Percentiles rank a stretch among this genome's conserved stretches.
These are phyloP conservation scores for Saccharomyces hybrid DNA, from an alignment of 1,139 yeast species.

Conservation along the genomic window DNA sequence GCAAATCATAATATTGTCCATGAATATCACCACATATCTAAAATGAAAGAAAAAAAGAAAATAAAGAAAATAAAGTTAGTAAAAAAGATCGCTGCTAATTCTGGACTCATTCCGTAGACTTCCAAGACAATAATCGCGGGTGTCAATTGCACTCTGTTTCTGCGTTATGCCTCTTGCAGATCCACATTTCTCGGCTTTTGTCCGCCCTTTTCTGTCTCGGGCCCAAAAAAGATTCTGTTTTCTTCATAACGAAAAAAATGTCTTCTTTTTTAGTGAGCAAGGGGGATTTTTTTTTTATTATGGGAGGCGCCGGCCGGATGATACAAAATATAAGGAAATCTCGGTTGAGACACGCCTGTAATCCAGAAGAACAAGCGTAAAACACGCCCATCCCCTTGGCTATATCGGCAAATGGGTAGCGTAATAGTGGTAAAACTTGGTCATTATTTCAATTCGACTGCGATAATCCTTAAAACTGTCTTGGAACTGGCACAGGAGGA, in stretches of 20 bases:
- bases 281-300: not conserved
- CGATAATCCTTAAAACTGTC: not conserved
- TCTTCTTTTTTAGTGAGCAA: not conserved
- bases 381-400: not conserved
- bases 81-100: not conserved
- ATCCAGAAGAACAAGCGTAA: not conserved
- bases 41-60: not conserved
- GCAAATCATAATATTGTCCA: constrained; percentile 91
- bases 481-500: not conserved
- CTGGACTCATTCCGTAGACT: not conserved
- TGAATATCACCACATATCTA: constrained; percentile 85
- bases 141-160: not conserved
- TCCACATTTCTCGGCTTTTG: not conserved
- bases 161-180: not conserved
- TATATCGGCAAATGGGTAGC: not conserved
- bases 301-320: constrained; percentile 1
- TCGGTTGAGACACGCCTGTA: not conserved
- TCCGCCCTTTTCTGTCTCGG: not conserved
- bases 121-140: not conserved
- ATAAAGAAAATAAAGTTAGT: not conserved
- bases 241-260: not conserved
- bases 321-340: not conserved
- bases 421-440: not conserved
- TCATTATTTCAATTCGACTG: not conserved
- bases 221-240: not conserved